Evolutionary conservation across 2,329 filamentous ascomycete genomes (phyloP).

Genomic region (Trichoderma sp.): DNA sequence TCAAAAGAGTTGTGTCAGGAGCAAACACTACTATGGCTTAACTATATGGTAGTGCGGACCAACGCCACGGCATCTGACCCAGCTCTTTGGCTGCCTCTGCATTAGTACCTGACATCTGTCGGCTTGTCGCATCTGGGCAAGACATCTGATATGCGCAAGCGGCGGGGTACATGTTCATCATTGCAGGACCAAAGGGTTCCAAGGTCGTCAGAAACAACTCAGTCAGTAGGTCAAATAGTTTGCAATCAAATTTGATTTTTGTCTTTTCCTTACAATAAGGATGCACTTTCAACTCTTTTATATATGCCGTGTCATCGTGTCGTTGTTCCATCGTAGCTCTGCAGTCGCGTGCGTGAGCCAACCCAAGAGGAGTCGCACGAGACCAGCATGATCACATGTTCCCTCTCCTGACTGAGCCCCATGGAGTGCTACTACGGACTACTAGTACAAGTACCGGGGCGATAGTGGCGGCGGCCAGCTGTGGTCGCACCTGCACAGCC

Average conservation of each 20-base stretch:
- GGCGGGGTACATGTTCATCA: background rate
- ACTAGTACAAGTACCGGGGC: background rate
- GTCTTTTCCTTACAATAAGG: conserved; percentile 2
- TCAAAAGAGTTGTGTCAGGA: background rate
- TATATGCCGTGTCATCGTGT: background rate
- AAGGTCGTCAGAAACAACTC: conserved; percentile 2
- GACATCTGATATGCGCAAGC: background rate
- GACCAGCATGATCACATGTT: conserved; percentile 21
- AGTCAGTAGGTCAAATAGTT: conserved; percentile 21
- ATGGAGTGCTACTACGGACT: background rate
- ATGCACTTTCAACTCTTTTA: background rate
- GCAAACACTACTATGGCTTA: background rate
- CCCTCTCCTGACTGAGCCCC: conserved; percentile 13
- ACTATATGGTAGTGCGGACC: background rate
- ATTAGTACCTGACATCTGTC: background rate
- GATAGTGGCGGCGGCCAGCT: background rate
- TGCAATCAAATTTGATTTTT: conserved; percentile 19
- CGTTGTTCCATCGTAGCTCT: background rate
- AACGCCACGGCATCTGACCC: conserved; percentile 3
- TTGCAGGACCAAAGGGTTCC: background rate
- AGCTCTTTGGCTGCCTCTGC: background rate
- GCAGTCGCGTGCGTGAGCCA: conserved; percentile 20
- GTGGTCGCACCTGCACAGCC: conserved; percentile 11
- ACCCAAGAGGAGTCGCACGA: conserved; percentile 9
- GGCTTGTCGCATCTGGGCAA: background rate